A percentile compares a stretch with the other conserved stretches of the same genome.
phyloP scores from a whole-genome alignment of 2,329 filamentous ascomycete species.

The Aspergillus oerlinghausenensis region DNA sequence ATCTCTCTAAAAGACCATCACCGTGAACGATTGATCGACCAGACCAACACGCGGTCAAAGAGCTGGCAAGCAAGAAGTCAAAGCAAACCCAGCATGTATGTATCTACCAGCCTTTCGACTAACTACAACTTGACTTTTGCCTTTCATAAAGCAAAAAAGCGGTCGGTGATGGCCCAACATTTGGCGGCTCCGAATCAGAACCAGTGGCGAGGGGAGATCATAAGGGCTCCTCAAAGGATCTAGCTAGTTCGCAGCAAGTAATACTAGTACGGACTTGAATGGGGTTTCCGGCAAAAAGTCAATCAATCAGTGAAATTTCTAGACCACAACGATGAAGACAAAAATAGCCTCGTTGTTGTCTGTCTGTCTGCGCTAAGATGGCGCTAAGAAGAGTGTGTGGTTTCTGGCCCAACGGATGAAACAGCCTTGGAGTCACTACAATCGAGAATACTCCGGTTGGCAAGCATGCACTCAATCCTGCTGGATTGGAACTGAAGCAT shows the following conservation, averaged over 20 bases:
- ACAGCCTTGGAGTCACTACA: background rate
- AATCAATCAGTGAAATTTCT: background rate
- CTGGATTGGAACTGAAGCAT: too few relatives aligned
- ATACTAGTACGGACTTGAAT: background rate
- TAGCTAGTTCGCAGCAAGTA: too few relatives aligned
- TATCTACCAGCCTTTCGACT: background rate
- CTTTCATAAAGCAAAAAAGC: too few relatives aligned
- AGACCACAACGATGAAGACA: background rate
- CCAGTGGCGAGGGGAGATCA: background rate
- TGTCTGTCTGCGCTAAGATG: background rate
- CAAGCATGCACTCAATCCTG: too few relatives aligned
- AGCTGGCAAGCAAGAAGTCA: background rate
- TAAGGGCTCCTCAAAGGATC: background rate
- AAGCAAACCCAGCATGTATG: background rate
- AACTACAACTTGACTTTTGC: background rate
- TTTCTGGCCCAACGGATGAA: background rate
- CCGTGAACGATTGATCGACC: background rate
- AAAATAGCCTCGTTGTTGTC: background rate
- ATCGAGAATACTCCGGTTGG: too few relatives aligned
- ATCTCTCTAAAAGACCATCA: background rate
- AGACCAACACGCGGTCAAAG: background rate
- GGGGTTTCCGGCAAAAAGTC: background rate
- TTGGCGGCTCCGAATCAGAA: background rate
- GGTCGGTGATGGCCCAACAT: too few relatives aligned
- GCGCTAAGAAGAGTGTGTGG: background rate